Percentiles rank a stretch among this genome's conserved stretches.
Evolutionary conservation across 1,139 yeast genomes (phyloP).

Genomic region (Candida sp.): DNA sequence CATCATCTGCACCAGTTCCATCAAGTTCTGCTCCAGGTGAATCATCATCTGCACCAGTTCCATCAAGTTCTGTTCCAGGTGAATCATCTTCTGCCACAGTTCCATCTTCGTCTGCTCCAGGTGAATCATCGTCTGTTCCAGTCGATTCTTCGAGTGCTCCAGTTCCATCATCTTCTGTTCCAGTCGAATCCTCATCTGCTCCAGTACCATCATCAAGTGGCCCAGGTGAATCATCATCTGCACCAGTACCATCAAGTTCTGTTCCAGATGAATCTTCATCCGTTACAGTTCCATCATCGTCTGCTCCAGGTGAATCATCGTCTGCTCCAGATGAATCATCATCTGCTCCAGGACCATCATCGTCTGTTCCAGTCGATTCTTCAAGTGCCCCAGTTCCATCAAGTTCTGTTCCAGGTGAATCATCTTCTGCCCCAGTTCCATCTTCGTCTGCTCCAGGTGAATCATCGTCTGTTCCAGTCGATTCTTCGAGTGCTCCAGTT

Average conservation of each 20-base stretch:
- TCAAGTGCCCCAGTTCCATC: background rate
- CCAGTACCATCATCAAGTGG: background rate
- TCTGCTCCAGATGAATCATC: too few species aligned
- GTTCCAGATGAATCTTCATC: background rate
- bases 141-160: too few species aligned
- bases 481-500: too few species aligned
- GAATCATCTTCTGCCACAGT: background rate
- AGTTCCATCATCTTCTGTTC: background rate
- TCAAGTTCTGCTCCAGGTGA: too few species aligned
- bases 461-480: slow-evolving; percentile 19
- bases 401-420: background rate
- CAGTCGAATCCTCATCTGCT: background rate
- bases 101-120: background rate
- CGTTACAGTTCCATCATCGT: background rate
- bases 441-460: slow-evolving; percentile 12
- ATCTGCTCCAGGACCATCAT: background rate
- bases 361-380: background rate
- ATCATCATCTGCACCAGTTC: too few species aligned
- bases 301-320: too few species aligned
- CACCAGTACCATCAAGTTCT: background rate
- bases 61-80: background rate
- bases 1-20: too few species aligned
- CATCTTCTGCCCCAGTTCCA: too few species aligned
- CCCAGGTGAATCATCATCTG: too few species aligned
- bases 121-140: background rate